These are phyloP conservation scores for Ampelocalamus luodianensis DNA, from an alignment of 176 grass and related monocot genomes.

Conservation along the genomic window DNA sequence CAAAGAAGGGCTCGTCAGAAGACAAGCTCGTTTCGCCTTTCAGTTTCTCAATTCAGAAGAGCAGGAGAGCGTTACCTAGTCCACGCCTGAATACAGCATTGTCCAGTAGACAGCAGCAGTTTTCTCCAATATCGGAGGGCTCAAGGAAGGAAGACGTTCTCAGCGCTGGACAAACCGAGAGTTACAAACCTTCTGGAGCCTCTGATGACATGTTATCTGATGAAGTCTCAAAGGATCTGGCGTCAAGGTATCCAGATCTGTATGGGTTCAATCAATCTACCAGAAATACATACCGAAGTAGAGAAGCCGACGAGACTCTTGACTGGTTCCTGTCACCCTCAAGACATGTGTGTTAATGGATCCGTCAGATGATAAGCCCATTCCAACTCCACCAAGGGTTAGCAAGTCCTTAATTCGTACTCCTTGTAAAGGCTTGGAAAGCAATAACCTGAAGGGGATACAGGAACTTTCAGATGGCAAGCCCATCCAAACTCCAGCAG, in stretches of 20 bases:
- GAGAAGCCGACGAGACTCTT: conserved; percentile 60
- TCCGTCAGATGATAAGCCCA: conserved; percentile 50
- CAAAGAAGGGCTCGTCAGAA: conserved; percentile 33
- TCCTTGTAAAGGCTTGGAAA: conserved; percentile 52
- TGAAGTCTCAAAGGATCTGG: conserved; percentile 52
- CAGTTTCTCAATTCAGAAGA: conserved; percentile 59
- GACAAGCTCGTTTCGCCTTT: conserved; percentile 32
- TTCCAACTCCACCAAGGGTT: conserved; percentile 44
- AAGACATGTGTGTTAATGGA: conserved; percentile 80
- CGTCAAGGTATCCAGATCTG: conserved; percentile 57
- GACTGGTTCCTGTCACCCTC: conserved; percentile 92
- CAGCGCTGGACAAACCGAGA: conserved; percentile 25
- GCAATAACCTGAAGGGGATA: conserved; percentile 18
- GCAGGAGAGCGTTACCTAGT: conserved; percentile 37
- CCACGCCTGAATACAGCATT: conserved; percentile 49
- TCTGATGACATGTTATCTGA: conserved; percentile 37
- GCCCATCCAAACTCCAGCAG: conserved; percentile 46
- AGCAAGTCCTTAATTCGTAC: conserved; percentile 53
- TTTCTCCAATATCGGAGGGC: conserved; percentile 55
- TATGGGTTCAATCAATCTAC: conserved; percentile 46
- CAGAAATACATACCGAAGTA: conserved; percentile 36
- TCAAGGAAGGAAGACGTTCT: conserved; percentile 41
- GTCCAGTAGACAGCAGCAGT: conserved; percentile 39
- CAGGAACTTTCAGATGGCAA: conserved; percentile 51
- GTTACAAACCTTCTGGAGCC: conserved; percentile 17